Conservation (phyloP, 495 filamentous ascomycete species). For the Penicillium soppii region DNA sequence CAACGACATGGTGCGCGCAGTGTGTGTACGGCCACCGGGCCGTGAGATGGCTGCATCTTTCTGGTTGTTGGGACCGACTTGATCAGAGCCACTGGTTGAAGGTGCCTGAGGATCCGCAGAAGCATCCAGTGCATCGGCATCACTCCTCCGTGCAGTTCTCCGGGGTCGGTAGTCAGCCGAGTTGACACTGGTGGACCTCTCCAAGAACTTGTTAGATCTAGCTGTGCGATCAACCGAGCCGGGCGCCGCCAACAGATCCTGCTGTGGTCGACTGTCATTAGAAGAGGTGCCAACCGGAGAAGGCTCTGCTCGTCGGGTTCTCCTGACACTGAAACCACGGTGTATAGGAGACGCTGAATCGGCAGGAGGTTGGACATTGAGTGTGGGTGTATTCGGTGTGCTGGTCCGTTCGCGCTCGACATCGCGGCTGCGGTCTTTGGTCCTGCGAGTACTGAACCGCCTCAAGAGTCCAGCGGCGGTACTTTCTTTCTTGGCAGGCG, state of each 20-base stretch:
- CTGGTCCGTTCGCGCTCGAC: conserved; percentile 53
- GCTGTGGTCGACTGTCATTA: conserved; percentile 65
- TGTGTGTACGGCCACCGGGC: conserved; percentile 32
- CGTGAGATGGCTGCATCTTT: conserved; percentile 38
- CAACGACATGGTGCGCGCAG: conserved; percentile 81
- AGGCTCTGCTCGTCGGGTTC: conserved; percentile 61
- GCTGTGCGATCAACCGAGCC: conserved; percentile 55
- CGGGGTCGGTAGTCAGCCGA: conserved; percentile 71
- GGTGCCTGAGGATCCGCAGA: conserved; percentile 57
- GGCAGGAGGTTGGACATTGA: conserved; percentile 71
- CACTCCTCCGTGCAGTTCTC: conserved; percentile 58
- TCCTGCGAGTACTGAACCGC: conserved; percentile 83
- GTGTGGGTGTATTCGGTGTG: conserved; percentile 62
- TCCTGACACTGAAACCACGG: conserved; percentile 80
- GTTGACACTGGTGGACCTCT: conserved; percentile 82
- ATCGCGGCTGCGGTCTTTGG: conserved; percentile 54
- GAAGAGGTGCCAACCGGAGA: conserved; percentile 56
- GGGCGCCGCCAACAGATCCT: conserved; percentile 71
- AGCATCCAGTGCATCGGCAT: conserved; percentile 51
- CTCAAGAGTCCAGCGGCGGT: conserved; percentile 83
- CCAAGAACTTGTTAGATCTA: conserved; percentile 63
- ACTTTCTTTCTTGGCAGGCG: conserved; percentile 77
- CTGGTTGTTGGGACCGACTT: conserved; percentile 51
- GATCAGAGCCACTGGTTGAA: conserved; percentile 76
- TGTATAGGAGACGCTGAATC: conserved; percentile 61